A percentile compares a stretch with the other conserved stretches of the same genome.
Evolutionary conservation across 169 alveolate species (phyloP).

Genomic region (Plasmodium vinckei): DNA sequence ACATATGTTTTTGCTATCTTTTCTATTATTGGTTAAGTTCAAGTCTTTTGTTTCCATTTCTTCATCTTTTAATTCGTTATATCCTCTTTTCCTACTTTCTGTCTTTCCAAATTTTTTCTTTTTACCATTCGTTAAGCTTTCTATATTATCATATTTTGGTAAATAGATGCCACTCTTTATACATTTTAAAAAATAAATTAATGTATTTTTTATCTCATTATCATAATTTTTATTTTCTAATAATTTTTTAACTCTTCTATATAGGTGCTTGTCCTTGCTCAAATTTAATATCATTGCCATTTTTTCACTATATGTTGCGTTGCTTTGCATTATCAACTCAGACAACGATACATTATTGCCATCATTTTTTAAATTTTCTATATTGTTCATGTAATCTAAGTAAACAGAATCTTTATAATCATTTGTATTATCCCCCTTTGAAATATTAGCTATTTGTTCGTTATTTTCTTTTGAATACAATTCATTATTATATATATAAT

Average conservation of each 20-base stretch:
- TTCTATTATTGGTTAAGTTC: not conserved
- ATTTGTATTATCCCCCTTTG: not conserved
- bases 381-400: not conserved
- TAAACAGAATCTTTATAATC: not conserved
- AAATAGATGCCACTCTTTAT: not conserved
- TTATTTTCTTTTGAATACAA: slow-evolving; percentile 1
- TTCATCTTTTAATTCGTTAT: not conserved
- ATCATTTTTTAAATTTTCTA: not conserved
- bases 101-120: slow-evolving; percentile 6
- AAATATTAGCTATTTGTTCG: not conserved
- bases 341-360: not conserved
- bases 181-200: slow-evolving; percentile 11
- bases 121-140: slow-evolving; percentile 4
- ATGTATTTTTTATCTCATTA: slow-evolving; percentile 15
- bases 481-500: not conserved
- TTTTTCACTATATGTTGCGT: not conserved
- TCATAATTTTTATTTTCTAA: slow-evolving; percentile 33
- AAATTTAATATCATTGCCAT: not conserved
- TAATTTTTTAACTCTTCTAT: slow-evolving; percentile 10
- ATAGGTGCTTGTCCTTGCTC: not conserved
- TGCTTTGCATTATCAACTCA: not conserved
- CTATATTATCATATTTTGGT: not conserved
- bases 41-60: not conserved
- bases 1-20: not conserved
- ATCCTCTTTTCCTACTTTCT: slow-evolving; percentile 5